phyloP scores from a whole-genome alignment of 345 rosid genomes.

The Eucalyptus rudis region DNA sequence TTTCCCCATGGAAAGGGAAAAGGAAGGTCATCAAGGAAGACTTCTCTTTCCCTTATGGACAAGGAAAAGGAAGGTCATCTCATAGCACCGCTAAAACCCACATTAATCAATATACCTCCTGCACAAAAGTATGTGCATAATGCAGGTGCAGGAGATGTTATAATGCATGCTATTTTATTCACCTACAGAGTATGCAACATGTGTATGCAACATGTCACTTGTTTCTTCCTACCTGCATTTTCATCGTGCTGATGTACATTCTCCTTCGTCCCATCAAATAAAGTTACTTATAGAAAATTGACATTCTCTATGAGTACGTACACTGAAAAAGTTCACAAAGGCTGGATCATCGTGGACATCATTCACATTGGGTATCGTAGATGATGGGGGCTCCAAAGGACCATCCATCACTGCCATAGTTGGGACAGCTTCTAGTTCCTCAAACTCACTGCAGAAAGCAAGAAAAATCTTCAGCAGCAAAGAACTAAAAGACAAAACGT shows the following conservation, averaged over 20 bases:
- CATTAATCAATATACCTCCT: not conserved
- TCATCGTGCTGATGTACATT: not conserved
- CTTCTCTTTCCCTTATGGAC: not conserved
- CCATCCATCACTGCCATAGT: constrained; percentile 88
- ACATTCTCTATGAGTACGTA: constrained; percentile 8
- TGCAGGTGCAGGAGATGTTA: not conserved
- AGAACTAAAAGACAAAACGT: not conserved
- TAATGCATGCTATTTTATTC: not conserved
- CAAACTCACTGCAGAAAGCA: constrained; percentile 58
- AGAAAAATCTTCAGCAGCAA: not conserved
- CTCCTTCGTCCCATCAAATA: not conserved
- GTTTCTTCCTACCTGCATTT: not conserved
- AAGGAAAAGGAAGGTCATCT: not conserved
- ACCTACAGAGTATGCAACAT: not conserved
- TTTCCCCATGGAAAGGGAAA: not conserved
- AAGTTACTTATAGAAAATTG: not conserved
- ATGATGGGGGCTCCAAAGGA: constrained; percentile 71
- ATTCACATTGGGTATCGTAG: constrained; percentile 15
- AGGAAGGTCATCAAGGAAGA: not conserved
- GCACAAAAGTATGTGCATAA: not conserved
- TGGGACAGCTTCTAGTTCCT: constrained; percentile 89
- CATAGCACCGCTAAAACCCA: not conserved
- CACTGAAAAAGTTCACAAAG: constrained; percentile 84
- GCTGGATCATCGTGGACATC: constrained; percentile 72
- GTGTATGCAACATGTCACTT: not conserved